Base-by-base conservation (phyloP, 768 basidiomycete genomes). In the Gloeostereum incarnatum region DNA sequence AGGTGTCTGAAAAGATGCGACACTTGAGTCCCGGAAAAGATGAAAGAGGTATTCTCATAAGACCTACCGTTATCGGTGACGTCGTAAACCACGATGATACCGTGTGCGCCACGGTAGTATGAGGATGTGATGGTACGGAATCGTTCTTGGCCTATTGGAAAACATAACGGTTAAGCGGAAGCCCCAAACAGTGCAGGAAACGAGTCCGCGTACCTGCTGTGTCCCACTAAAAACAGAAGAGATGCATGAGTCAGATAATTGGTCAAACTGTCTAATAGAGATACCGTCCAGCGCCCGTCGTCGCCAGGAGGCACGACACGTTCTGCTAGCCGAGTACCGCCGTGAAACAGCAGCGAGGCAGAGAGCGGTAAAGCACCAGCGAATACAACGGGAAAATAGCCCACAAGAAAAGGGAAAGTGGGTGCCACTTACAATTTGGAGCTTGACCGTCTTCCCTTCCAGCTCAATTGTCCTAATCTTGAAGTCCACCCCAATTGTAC, bases 381-480 rank as follows among this genome's bases (percentile, higher is more conserved):
- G n/a, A n/a, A n/a, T n/a, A n/a, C n/a, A n/a, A n/a, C n/a, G n/a
- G n/a, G n/a, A n/a, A n/a, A n/a, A n/a, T n/a, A n/a, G n/a, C n/a
- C n/a, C n/a, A n/a, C n/a, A 29, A 29, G 8, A 23, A 40, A 24
- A 40, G 31, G 38, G n/a, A n/a, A 23, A 27, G 21, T 4, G 27
- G 42, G 48, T 47, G 46, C 40, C 30, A 65, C 93, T 63, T 53
- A 96, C 93, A 63, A 98, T 98, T 66, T 98, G 94, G 43, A 98
- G 75, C 63, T 97, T 98, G 60, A 97, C 89, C 1, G 88, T 89
- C 81, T 96, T 96, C 43, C 94, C 94, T 55, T 98, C 94, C 39
- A 98, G 73, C 60, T 98, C 94, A 63, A 98, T 97, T 24, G 94
- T 98, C 44, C 94, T 78, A 66, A 98, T 97, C 82, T 93, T 94